Evolutionary conservation across 108 stramenopile genomes (phyloP), one percentile per base, ranked within the genome.

Genomic region (Skeletonema tropicum): DNA sequence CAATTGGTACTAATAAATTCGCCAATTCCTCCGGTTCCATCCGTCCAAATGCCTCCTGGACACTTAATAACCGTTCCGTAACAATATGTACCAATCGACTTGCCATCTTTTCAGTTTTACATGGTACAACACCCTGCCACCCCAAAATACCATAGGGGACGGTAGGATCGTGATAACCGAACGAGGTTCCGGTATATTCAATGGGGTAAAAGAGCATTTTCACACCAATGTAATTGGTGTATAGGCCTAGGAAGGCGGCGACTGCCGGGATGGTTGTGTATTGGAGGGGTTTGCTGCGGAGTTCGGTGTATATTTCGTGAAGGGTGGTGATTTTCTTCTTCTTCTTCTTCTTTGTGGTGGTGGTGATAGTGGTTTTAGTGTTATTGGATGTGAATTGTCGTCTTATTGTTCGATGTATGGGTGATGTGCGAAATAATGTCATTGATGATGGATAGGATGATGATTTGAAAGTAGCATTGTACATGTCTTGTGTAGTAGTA

Each of bases 41-140:
- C 21, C 86, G 60, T 17, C 77, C 86, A 69, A 92, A 90, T 31
- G 87, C 92, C 60, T 90, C 90, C 58, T 88, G 78, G 17, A 90
- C 68, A 11, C 80, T 80, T 15, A 93, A 65, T 30, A 93, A 64
- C 36, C 72, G 70, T 42, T 77, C 68, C 0, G 93, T 91, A 9
- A 94, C 88, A 60, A 94, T 89, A 21, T 80, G 65, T 5, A 92
- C 91, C 0, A 91, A 70, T 31, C 89, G 80, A 32, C 66, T 52
- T 6, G 91, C 93, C 93, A 94, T 94, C 26, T 86, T 83, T 68
- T 90, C 88, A 6, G 89, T 90, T 61, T 90, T 91, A 80, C 88
- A 84, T 0, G 93, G 93, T 6, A 94, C 90, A 11, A 94, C 89
- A 11, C 93, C 93, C 63, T 94, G 89, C 93, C 93, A 94, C 7